Base-by-base conservation (phyloP, 2,329 filamentous ascomycete genomes). In the Ophiostoma angusticollis region DNA sequence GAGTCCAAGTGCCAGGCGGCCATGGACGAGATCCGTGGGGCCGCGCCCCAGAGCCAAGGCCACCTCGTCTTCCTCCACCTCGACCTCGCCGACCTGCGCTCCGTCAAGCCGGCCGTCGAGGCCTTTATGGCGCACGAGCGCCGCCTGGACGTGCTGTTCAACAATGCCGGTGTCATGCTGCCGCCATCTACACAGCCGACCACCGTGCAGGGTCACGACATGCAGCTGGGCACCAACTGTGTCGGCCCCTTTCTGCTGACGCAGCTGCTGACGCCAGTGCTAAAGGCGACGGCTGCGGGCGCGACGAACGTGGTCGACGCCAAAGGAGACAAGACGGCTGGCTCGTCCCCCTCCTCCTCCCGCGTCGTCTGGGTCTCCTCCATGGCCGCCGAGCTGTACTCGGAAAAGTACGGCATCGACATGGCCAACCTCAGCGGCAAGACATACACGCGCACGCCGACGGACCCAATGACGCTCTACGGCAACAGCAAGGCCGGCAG, bases 161-260 rank as follows among this genome's bases (percentile, higher is more conserved):
- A 64, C 48, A 63, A 63, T 44, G 60, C 61, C 4, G 60, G 55
- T 8, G 50, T 62, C 24, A 61, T 63, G 57, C 54, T 16, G 39
- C 44, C 18, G 52, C 37, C 41, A 12, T 55, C 36, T 27, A 46
- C 38, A 45, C 14, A 25, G 12, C 45, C 29, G 13, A 38, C 38
- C 35, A 68, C 63, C 0, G 45, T 43, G 5, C 66, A 70, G 46
- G 67, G 65, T 18, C 61, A 61, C 46, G 70, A 74, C 27, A 23
- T 49, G 23, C 39, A 48, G 41, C 41, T 49, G 9, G 46, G 46
- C 40, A 43, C 41, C 36, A 49, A 49, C 45, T 37, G 32, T 39
- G 27, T 49, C 7, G 47, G 40, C 7, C 40, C 41, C 2, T 46
- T 47, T 13, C 18, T 53, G 13, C 40, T 54, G 31, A 51, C 50